phyloP scores from a whole-genome alignment of 2,329 filamentous ascomycete species.

The Paracoccidioides brasiliensis region DNA sequence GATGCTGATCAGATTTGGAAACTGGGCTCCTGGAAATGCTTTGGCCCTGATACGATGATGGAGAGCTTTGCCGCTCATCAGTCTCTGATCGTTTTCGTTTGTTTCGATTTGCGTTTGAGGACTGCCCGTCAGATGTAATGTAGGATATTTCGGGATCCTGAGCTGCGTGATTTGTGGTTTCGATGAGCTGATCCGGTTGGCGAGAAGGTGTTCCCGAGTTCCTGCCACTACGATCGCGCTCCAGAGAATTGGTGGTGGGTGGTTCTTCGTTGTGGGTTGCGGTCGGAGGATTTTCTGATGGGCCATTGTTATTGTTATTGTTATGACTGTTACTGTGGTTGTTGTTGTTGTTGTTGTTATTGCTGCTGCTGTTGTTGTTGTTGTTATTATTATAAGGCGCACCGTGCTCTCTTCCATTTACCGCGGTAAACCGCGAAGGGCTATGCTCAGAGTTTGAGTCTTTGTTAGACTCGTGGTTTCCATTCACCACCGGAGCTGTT shows the following conservation, averaged over 20 bases:
- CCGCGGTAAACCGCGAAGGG: constrained; percentile 34
- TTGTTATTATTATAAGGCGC: constrained; percentile 5
- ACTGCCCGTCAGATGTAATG: constrained; percentile 32
- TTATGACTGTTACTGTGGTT: too few relatives aligned
- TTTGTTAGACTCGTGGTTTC: constrained; percentile 15
- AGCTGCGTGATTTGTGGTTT: constrained; percentile 31
- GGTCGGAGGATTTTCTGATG: constrained; percentile 8
- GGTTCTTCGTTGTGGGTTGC: constrained; percentile 10
- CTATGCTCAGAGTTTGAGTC: constrained; percentile 28
- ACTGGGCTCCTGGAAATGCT: constrained; percentile 25
- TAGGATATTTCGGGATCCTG: constrained; percentile 15
- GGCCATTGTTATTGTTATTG: background rate
- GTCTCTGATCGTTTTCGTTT: constrained; percentile 57
- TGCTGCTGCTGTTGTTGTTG: too few relatives aligned
- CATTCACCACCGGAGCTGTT: constrained; percentile 21
- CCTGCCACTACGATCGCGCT: constrained; percentile 10
- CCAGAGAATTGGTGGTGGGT: constrained; percentile 10
- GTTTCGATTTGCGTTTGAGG: constrained; percentile 29
- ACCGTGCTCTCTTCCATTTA: constrained; percentile 29
- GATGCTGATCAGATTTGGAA: constrained; percentile 24
- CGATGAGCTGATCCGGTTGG: constrained; percentile 35
- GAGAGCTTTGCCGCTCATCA: constrained; percentile 32
- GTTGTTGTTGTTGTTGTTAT: too few relatives aligned
- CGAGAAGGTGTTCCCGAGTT: constrained; percentile 15
- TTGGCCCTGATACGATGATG: constrained; percentile 25